Evolutionary conservation across 805 yeast species (phyloP), one percentile per base, ranked within the genome.

Genomic region (Yarrowia sp.): DNA sequence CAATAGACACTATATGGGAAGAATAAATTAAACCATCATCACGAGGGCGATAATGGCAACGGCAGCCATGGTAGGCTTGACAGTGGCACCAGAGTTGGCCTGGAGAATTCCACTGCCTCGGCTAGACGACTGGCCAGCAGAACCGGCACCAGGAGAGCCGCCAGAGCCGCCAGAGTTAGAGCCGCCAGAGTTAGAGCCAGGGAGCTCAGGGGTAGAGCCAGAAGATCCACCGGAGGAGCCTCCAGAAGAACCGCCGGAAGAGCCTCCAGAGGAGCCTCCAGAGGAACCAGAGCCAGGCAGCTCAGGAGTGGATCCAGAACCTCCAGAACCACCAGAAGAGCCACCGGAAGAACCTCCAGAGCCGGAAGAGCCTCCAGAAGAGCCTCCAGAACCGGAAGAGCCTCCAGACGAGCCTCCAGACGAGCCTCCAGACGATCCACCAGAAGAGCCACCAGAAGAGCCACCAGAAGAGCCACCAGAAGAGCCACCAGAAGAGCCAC

Each of bases 1-100:
- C 58, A 16, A 36, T 52, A 36, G 43, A 36, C 43, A 36, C 26
- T 38, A 52, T 49, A n/a, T 36, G 42, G 41, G 11, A 35, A 45
- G 19, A 35, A 59, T 43, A 43, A 43, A 59, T 59, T 59, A 59
- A 35, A 14, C 52, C 65, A 59, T 43, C 65, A 59, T 43, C 32
- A 16, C 65, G 2, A 45, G 42, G 19, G 42, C 65, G 19, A 36
- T 16, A 36, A 59, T 43, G 42, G 42, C 65, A 45, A 19, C 16
- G 35, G 65, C 65, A 16, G 42, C 65, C 41, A 43, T 16, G 42
- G 65, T n/a, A n/a, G 65, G 65, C 50, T 43, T 45, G 52, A 59
- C 10, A 9, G 42, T 12, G 11, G 14, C 50, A 8, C 42, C 65
- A 12, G 35, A 14, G 65, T 45, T 59, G 52, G 65, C 52, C 65